Percentiles rank a stretch among this genome's conserved stretches.
Evolutionary conservation across 164 flowering plant genomes (phyloP).

Genomic region (Liriodendron chinense): DNA sequence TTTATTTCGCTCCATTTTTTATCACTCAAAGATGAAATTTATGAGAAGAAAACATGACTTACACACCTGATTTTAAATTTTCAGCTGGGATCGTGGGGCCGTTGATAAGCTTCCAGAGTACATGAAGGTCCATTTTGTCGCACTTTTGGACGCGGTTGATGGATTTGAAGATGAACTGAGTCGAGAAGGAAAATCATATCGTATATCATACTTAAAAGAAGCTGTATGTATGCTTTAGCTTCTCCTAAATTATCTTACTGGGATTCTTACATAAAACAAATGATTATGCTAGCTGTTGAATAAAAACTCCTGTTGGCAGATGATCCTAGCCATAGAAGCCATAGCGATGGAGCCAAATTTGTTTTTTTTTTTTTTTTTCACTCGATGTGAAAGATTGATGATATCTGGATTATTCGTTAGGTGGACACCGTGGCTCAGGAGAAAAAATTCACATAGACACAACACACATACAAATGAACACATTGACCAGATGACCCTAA

Average conservation of each 20-base stretch:
- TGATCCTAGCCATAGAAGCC: too few relatives aligned
- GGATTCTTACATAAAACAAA: background rate
- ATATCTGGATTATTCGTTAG: background rate
- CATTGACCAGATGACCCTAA: too few relatives aligned
- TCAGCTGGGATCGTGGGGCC: background rate
- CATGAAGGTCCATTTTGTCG: background rate
- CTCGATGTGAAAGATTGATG: background rate
- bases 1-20: too few relatives aligned
- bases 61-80: background rate
- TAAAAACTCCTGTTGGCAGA: too few relatives aligned
- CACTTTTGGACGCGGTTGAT: background rate
- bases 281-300: background rate
- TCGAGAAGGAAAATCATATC: background rate
- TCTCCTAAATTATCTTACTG: background rate
- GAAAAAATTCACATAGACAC: too few relatives aligned
- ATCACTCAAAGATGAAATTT: too few relatives aligned
- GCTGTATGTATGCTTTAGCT: background rate
- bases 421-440: background rate
- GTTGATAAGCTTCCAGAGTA: background rate
- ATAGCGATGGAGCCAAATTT: too few relatives aligned
- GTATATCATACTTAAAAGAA: conserved; percentile 1
- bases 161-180: conserved; percentile 1
- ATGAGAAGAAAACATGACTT: too few relatives aligned
- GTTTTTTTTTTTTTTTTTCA: too few relatives aligned
- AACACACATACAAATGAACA: too few relatives aligned